Evolutionary conservation across 2,329 filamentous ascomycete species (phyloP), one percentile per base, ranked within the genome.

Genomic region (Trichoderma aggressivum): DNA sequence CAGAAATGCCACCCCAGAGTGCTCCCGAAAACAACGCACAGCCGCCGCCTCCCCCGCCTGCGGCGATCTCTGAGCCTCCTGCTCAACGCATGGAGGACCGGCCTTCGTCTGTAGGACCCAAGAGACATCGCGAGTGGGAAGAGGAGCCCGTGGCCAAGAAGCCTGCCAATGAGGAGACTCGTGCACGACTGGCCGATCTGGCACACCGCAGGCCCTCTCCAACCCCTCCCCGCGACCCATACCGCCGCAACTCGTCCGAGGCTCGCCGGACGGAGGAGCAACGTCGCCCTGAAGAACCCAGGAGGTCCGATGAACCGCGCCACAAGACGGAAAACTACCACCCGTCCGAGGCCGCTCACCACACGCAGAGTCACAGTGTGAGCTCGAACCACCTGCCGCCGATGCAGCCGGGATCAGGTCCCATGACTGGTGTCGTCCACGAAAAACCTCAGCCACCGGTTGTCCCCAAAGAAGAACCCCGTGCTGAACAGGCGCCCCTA

Each of bases 111-210:
- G 92, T 93, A 12, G 88, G 88, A 4, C 89, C 91, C 71, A 99
- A 99, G 86, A 89, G 96, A 71, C 87, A 90, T 80, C 91, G 94
- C 62, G 96, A 98, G 78, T 98, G 96, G 94, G 96, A 98, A 75
- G 92, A 95, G 43, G 94, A 97, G 43, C 84, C 89, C 26, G 83
- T 90, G 5, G 86, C 86, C 58, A 97, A 98, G 84, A 98, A 98
- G 84, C 90, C 92, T 73, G 91, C 93, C 11, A 97, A 90, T 50
- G 95, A 98, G 6, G 94, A 98, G 80, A 94, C 88, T 74, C 91
- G 95, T 56, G 93, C 93, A 71, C 92, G 94, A 69, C 86, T 98
- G 75, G 94, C 97, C 50, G 94, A 98, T 77, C 88, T 93, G 78
- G 90, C 91, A 72, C 90, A 92, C 78, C 92, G 94, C 72, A 91